Evolutionary conservation across 116 monocot genomes (phyloP).

Genomic region (Thalassia testudinum): DNA sequence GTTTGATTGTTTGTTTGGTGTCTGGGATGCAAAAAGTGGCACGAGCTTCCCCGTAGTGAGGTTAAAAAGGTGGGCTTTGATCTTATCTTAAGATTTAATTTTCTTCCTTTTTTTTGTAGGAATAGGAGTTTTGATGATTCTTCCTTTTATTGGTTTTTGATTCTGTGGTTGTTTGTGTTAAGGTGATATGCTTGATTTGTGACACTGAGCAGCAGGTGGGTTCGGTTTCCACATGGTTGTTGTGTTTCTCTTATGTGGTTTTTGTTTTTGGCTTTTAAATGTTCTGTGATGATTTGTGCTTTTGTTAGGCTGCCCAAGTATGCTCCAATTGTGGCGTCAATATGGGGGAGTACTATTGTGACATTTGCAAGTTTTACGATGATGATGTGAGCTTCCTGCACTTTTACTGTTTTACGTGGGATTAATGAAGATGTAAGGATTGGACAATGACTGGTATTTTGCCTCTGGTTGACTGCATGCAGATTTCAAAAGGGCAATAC

Average conservation of each 20-base stretch:
- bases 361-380: constrained; percentile 63
- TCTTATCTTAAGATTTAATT: no score
- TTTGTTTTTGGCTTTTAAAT: not conserved
- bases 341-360: constrained; percentile 80
- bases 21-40: constrained; percentile 14
- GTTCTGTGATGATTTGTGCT: not conserved
- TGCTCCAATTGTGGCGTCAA: constrained; percentile 66
- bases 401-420: no score
- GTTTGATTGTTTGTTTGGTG: no score
- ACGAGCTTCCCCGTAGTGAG: constrained; percentile 49
- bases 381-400: constrained; percentile 51
- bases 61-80: constrained; percentile 14
- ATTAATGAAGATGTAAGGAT: no score
- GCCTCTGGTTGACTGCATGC: not conserved
- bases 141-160: not conserved
- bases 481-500: constrained; percentile 48
- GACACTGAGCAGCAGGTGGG: constrained; percentile 62
- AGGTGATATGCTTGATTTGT: constrained; percentile 69
- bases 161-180: not conserved
- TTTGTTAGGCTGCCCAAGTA: constrained; percentile 39
- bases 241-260: not conserved
- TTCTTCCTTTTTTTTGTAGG: no score
- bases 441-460: no score
- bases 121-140: no score
- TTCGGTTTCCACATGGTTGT: not conserved